These are phyloP conservation scores for Calycina marina DNA, from an alignment of 2,329 filamentous ascomycete species.

Conservation along the genomic window DNA sequence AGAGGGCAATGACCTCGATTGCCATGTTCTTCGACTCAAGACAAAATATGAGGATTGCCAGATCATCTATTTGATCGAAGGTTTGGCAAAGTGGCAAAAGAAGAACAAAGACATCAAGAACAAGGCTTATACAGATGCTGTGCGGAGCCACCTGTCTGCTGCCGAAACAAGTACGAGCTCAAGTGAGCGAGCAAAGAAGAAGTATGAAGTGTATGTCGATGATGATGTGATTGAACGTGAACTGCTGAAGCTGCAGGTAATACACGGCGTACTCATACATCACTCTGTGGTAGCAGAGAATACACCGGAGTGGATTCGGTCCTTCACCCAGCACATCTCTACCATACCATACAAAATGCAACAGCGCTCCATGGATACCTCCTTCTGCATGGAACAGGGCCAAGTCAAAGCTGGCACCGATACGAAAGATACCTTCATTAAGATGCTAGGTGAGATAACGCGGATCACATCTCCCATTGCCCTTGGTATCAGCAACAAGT, in stretches of 20 bases:
- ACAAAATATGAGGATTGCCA: constrained; percentile 35
- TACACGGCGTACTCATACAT: constrained; percentile 52
- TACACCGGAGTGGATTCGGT: constrained; percentile 57
- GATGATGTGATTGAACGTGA: constrained; percentile 59
- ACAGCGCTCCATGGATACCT: constrained; percentile 34
- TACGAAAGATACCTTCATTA: constrained; percentile 50
- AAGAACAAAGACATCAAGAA: constrained; percentile 56
- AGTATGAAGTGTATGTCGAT: constrained; percentile 37
- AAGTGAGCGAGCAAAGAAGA: constrained; percentile 25
- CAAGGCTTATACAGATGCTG: constrained; percentile 49
- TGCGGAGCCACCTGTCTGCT: constrained; percentile 33
- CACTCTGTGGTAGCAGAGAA: constrained; percentile 47
- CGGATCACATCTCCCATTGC: constrained; percentile 61
- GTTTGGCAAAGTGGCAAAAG: constrained; percentile 47
- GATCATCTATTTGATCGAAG: constrained; percentile 59
- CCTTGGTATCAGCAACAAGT: constrained; percentile 50
- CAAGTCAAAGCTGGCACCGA: constrained; percentile 60
- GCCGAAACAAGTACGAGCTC: constrained; percentile 13
- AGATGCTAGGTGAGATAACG: constrained; percentile 63
- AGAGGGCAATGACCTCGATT: constrained; percentile 36
- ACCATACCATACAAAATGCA: constrained; percentile 52
- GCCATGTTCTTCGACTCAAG: constrained; percentile 42
- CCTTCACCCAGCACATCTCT: constrained; percentile 67
- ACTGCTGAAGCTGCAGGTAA: constrained; percentile 53
- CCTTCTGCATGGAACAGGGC: constrained; percentile 67